These are phyloP conservation scores for Fusarium temperatum DNA, from an alignment of 2,329 filamentous ascomycete genomes.

Conservation along the genomic window DNA sequence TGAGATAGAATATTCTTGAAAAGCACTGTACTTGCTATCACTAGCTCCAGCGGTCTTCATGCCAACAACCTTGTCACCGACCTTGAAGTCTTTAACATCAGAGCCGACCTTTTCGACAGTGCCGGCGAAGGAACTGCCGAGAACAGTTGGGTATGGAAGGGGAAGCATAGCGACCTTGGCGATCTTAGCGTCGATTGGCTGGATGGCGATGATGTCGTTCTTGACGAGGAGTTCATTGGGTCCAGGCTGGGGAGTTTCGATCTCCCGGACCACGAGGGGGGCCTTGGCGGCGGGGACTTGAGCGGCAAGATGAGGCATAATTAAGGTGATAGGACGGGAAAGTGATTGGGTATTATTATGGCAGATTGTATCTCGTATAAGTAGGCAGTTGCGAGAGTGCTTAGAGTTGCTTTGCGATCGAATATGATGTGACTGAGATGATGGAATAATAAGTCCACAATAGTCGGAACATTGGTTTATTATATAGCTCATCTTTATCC, in stretches of 20 bases:
- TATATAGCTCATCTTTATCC: neutral
- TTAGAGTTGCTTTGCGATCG: too few relatives aligned
- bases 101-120: conserved; percentile 19
- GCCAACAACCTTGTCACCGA: conserved; percentile 30
- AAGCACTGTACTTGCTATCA: conserved; percentile 31
- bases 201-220: conserved; percentile 29
- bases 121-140: conserved; percentile 28
- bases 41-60: conserved; percentile 25
- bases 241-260: conserved; percentile 30
- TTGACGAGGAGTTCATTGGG: conserved; percentile 30
- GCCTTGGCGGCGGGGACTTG: conserved; percentile 27
- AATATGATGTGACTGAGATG: accelerated
- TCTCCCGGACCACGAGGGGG: conserved; percentile 9
- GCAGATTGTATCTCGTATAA: too few relatives aligned
- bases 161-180: conserved; percentile 33
- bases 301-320: conserved; percentile 29
- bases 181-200: conserved; percentile 34
- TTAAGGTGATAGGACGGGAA: neutral
- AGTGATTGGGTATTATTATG: too few relatives aligned
- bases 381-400: too few relatives aligned
- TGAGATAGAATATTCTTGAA: conserved; percentile 20
- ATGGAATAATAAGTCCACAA: accelerated
- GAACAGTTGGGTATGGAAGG: conserved; percentile 19
- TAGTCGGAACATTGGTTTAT: neutral
- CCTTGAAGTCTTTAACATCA: conserved; percentile 7